These are phyloP conservation scores for Epichloe hybrida DNA, from an alignment of 2,329 filamentous ascomycete genomes.

Conservation along the genomic window DNA sequence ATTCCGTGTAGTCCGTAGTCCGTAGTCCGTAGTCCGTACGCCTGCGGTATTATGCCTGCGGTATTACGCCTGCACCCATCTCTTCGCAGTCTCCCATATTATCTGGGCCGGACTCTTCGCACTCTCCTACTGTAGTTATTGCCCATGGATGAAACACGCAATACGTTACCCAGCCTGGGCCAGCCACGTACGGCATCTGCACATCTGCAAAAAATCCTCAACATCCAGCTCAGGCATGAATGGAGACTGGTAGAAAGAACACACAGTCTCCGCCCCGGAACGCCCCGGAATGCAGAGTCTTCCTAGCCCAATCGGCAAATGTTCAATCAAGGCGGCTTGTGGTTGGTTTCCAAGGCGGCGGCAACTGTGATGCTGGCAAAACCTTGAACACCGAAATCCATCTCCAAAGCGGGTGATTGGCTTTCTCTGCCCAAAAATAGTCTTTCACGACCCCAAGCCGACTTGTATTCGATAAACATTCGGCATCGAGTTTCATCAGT, in stretches of 20 bases:
- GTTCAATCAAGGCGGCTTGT: not conserved
- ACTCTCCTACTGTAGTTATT: too few species aligned
- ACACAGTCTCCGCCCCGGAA: not conserved
- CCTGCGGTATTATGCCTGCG: too few species aligned
- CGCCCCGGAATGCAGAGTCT: not conserved
- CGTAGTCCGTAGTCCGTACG: not conserved
- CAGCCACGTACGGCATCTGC: not conserved
- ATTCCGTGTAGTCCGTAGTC: not conserved
- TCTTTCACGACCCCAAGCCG: constrained; percentile 11
- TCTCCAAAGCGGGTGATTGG: not conserved
- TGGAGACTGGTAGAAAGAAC: not conserved
- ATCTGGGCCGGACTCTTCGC: too few species aligned
- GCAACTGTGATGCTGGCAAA: not conserved
- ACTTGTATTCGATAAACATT: not conserved
- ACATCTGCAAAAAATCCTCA: not conserved
- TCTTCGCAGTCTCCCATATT: too few species aligned
- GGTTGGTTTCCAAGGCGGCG: not conserved
- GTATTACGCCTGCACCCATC: too few species aligned
- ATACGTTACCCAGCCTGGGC: not conserved
- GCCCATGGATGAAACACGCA: not conserved
- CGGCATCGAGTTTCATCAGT: too few species aligned
- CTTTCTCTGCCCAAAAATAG: not conserved
- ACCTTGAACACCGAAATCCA: not conserved
- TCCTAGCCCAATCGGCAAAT: not conserved
- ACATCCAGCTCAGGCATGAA: not conserved